These are phyloP conservation scores for Sporothrix mexicana DNA, from an alignment of 2,329 filamentous ascomycete genomes.

Conservation along the genomic window DNA sequence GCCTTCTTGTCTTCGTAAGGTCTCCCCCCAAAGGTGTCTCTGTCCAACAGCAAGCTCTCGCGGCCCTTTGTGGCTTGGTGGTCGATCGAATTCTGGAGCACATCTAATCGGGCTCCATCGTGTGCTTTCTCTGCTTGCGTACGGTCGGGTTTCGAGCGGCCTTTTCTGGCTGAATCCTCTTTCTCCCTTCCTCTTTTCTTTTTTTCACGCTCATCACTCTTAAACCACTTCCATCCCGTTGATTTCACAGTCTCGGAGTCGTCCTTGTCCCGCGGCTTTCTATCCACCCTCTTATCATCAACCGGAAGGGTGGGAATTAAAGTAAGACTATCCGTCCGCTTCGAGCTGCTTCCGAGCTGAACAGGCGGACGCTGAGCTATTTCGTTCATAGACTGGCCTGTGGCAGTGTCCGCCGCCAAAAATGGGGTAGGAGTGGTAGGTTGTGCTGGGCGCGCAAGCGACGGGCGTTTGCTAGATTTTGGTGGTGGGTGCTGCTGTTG, in stretches of 20 bases:
- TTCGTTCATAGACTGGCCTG: constrained; percentile 64
- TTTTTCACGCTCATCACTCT: constrained; percentile 76
- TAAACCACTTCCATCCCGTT: constrained; percentile 83
- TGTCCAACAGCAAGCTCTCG: constrained; percentile 83
- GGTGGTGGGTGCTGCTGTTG: constrained; percentile 41
- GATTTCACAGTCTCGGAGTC: constrained; percentile 72
- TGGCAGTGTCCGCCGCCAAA: not conserved
- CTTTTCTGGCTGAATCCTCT: constrained; percentile 65
- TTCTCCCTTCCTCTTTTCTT: constrained; percentile 70
- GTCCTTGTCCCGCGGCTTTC: constrained; percentile 74
- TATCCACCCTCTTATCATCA: constrained; percentile 77
- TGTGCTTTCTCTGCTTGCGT: constrained; percentile 60
- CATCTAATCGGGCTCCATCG: constrained; percentile 82
- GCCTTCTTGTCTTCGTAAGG: constrained; percentile 84
- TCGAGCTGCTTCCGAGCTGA: constrained; percentile 69
- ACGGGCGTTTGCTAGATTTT: constrained; percentile 44
- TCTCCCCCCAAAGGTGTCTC: constrained; percentile 72
- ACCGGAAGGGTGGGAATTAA: constrained; percentile 74
- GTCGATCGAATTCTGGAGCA: constrained; percentile 87
- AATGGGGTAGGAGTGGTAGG: constrained; percentile 34
- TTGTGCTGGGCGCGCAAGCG: constrained; percentile 30
- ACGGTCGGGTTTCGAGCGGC: constrained; percentile 60
- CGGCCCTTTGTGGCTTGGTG: constrained; percentile 67
- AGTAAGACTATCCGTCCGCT: constrained; percentile 75
- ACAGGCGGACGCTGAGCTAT: constrained; percentile 69